These are phyloP conservation scores for Beverwykella pulmonaria DNA, from an alignment of 495 filamentous ascomycete species.

Conservation along the genomic window DNA sequence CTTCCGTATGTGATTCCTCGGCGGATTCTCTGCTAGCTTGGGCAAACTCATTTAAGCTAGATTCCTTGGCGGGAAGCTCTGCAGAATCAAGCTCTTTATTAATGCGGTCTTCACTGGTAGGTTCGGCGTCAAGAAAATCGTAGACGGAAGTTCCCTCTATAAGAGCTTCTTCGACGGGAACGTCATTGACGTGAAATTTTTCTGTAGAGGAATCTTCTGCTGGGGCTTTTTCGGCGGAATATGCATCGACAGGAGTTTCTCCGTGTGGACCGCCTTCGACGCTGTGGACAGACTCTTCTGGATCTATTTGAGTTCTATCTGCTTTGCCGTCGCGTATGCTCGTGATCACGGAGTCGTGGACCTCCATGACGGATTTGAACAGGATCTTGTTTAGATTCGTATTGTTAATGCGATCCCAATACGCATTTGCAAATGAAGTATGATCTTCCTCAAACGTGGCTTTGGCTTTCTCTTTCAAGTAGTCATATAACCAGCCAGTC, in stretches of 20 bases:
- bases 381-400: slow-evolving; percentile 5
- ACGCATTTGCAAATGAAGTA: neutral
- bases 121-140: slow-evolving; percentile 13
- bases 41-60: no score
- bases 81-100: no score
- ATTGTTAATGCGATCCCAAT: slow-evolving; percentile 14
- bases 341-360: slow-evolving; percentile 5
- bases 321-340: slow-evolving; percentile 7
- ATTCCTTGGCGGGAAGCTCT: no score
- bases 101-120: slow-evolving; percentile 15
- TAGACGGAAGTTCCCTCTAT: slow-evolving; percentile 15
- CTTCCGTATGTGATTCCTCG: no score
- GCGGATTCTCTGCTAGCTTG: no score
- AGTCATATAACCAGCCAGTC: slow-evolving; percentile 10
- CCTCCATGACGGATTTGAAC: slow-evolving; percentile 9
- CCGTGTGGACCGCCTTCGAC: neutral
- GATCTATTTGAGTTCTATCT: no score
- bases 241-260: slow-evolving; percentile 20
- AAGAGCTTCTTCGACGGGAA: slow-evolving; percentile 15
- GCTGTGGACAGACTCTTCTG: no score
- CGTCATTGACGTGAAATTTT: slow-evolving; percentile 31
- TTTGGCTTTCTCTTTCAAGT: slow-evolving; percentile 14
- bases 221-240: no score
- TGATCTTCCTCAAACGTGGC: slow-evolving; percentile 14
- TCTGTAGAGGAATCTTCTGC: slow-evolving; percentile 44